Evolutionary conservation across 768 basidiomycete species (phyloP).

Genomic region (Leccinum subtestaceum): DNA sequence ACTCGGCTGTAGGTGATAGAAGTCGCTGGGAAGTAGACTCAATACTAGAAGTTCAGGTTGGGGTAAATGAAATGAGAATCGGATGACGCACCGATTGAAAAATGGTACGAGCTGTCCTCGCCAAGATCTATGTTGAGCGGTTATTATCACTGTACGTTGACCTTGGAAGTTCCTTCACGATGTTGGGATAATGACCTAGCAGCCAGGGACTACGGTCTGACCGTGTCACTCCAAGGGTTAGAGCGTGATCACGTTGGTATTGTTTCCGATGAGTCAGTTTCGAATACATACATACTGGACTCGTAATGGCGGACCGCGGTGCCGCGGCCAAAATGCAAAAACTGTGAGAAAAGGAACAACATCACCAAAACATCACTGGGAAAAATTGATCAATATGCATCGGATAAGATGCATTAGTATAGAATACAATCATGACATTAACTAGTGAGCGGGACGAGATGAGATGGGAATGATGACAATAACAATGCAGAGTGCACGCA

Average conservation of each 20-base stretch:
- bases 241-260: background rate
- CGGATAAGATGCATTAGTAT: too few relatives aligned
- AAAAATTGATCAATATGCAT: background rate
- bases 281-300: too few relatives aligned
- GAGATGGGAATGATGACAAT: background rate
- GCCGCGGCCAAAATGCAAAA: background rate
- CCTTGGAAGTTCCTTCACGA: background rate
- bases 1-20: background rate
- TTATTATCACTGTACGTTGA: background rate
- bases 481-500: slow-evolving; percentile 1
- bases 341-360: background rate
- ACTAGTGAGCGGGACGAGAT: background rate
- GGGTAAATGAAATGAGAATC: background rate
- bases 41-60: background rate
- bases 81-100: background rate
- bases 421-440: background rate
- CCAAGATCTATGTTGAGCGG: background rate
- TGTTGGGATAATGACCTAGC: background rate
- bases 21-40: background rate
- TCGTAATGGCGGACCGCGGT: background rate
- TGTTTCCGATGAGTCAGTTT: background rate
- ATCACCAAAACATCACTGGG: too few relatives aligned
- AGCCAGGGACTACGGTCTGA: background rate
- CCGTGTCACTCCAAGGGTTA: background rate
- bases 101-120: background rate